phyloP scores from a whole-genome alignment of 2,329 filamentous ascomycete species.

The Elsinoe batatas region DNA sequence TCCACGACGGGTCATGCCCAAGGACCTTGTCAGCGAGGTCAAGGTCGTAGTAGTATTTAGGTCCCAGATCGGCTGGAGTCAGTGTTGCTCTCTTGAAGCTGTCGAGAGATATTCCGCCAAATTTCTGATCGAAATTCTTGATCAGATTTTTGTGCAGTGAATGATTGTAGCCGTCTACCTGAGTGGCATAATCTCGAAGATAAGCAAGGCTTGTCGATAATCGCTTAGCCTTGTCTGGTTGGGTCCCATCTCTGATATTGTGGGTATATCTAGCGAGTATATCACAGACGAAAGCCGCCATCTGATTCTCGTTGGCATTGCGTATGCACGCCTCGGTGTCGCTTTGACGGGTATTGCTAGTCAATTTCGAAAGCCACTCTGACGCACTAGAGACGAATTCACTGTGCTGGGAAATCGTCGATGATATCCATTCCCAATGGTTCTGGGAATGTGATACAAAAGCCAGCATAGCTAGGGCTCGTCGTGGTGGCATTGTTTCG shows the following conservation, averaged over 20 bases:
- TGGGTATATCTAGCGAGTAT: slow-evolving; percentile 88
- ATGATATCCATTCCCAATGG: slow-evolving; percentile 91
- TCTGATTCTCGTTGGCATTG: slow-evolving; percentile 34
- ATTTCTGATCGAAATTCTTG: slow-evolving; percentile 72
- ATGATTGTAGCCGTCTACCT: slow-evolving; percentile 72
- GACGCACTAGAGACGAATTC: slow-evolving; percentile 64
- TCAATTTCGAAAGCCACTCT: slow-evolving; percentile 54
- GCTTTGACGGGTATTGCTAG: slow-evolving; percentile 34
- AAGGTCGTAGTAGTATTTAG: slow-evolving; percentile 76
- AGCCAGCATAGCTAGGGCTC: slow-evolving; percentile 67
- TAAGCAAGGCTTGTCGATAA: slow-evolving; percentile 69
- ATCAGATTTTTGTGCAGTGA: slow-evolving; percentile 80
- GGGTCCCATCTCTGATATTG: slow-evolving; percentile 66
- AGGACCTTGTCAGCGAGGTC: slow-evolving; percentile 67
- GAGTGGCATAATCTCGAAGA: slow-evolving; percentile 66
- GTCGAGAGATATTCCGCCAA: slow-evolving; percentile 60
- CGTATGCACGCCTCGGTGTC: slow-evolving; percentile 21
- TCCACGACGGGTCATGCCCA: slow-evolving; percentile 68
- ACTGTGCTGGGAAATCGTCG: slow-evolving; percentile 63
- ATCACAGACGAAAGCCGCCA: slow-evolving; percentile 76
- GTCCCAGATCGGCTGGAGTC: slow-evolving; percentile 45
- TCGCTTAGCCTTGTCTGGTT: slow-evolving; percentile 56
- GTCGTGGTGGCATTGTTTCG: slow-evolving; percentile 50
- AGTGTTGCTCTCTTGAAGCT: slow-evolving; percentile 69
- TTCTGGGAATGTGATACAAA: slow-evolving; percentile 86